Percentiles rank a stretch among this genome's conserved stretches.
Evolutionary conservation across 2,329 filamentous ascomycete species (phyloP).

Genomic region (Aspergillus piperis): DNA sequence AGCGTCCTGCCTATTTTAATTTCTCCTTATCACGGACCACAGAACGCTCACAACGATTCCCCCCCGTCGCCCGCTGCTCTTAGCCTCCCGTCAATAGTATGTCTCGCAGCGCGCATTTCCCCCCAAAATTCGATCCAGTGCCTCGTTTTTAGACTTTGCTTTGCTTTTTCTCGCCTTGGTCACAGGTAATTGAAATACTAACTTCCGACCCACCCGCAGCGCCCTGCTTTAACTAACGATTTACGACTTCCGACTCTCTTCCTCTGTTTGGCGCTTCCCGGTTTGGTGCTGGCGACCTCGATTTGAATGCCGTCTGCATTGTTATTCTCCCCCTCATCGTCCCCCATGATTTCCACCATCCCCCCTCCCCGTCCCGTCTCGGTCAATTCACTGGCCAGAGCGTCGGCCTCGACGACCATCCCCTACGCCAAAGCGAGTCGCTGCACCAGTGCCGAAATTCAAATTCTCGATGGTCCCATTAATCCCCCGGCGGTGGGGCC

Average conservation of each 20-base stretch:
- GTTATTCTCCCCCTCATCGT: conserved; percentile 15
- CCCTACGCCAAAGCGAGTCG: conserved; percentile 28
- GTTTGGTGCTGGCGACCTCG: not conserved
- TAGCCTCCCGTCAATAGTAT: not conserved
- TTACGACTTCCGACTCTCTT: conserved; percentile 16
- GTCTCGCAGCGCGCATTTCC: not conserved
- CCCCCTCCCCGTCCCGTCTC: conserved; percentile 36
- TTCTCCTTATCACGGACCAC: not conserved
- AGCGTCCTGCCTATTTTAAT: conserved; percentile 5
- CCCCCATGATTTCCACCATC: conserved; percentile 33
- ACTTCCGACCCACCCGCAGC: conserved; percentile 5
- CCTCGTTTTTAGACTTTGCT: not conserved
- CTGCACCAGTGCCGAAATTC: conserved; percentile 30
- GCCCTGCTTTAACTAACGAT: conserved; percentile 16
- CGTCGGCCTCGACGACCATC: conserved; percentile 22
- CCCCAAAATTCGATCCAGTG: not conserved
- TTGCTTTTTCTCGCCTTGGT: conserved; percentile 10
- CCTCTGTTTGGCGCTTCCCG: conserved; percentile 16
- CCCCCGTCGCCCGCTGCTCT: not conserved
- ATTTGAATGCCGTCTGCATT: conserved; percentile 19
- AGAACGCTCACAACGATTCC: not conserved
- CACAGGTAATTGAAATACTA: conserved; percentile 3
- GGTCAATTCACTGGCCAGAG: conserved; percentile 34
- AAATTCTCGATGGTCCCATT: conserved; percentile 25
- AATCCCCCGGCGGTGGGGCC: conserved; percentile 23